Base-by-base conservation (phyloP, 2,329 filamentous ascomycete genomes). In the Ceratocystis papillata region DNA sequence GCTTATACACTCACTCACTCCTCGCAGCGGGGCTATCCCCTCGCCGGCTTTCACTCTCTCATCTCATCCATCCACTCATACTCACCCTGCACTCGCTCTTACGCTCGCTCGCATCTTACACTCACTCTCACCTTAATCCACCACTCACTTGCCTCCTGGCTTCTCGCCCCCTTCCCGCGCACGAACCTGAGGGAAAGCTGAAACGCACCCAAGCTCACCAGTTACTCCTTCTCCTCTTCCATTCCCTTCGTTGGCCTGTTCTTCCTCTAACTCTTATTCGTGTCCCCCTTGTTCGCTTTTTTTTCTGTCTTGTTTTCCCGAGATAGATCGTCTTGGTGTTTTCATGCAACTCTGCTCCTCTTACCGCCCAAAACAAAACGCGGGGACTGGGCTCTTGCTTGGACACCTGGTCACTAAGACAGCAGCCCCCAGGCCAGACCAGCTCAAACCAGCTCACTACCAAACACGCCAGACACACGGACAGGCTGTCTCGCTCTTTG, bases 131-230 rank as follows among this genome's bases (percentile, higher is more conserved):
- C 8, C 37, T 41, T 12, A 41, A 41, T 41, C 37, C 37, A 41
- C 37, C 37, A 41, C 37, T 41, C 3, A 41, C 37, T 12, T 41
- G 10, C 15, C 50, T 25, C 50, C 50, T 5, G 12, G 50, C 50
- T 48, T 20, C 15, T 20, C 20, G 5, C 45, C 45, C 22, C 55
- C 55, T 33, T 7, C 22, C 15, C 22, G 22, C 55, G 5, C 30
- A 59, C 30, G 30, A 55, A 55, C 50, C 50, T 55, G 50, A 55
- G 20, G n/a, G 25, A 22, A 55, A 55, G 50, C 50, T 55, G 50
- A 55, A 55, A 55, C 50, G 25, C n/a, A 20, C 3, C 50, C 50
- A 55, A 30, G 22, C 15, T 25, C 22, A 1, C 7, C 7, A 59
- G 4, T 7, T 17, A 15, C 6, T 15, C 20, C 55, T 25, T 15